A percentile compares a stretch with the other conserved stretches of the same genome.
phyloP scores from a whole-genome alignment of 2,329 filamentous ascomycete species.

The Penicillium hesseltinei region DNA sequence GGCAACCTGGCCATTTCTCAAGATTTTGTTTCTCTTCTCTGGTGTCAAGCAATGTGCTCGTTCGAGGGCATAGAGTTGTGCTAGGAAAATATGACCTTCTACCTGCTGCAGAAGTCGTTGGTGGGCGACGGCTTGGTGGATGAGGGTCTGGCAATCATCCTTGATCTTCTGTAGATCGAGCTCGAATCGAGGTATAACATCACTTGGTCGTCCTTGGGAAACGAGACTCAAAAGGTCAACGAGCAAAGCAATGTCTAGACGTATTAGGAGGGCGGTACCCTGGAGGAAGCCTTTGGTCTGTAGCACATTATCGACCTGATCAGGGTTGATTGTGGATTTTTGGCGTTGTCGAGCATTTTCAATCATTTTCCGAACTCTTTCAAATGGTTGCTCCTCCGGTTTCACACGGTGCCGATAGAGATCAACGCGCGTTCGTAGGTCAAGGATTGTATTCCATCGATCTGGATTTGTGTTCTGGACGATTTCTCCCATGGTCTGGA shows the following conservation, averaged over 20 bases:
- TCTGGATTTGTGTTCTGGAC: slow-evolving; percentile 21
- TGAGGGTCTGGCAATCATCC: slow-evolving; percentile 43
- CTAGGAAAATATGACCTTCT: slow-evolving; percentile 53
- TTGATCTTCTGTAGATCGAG: slow-evolving; percentile 37
- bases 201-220: slow-evolving; percentile 12
- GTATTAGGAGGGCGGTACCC: slow-evolving; percentile 47
- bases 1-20: slow-evolving; percentile 9
- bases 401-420: slow-evolving; percentile 34
- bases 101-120: slow-evolving; percentile 46
- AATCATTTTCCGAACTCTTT: slow-evolving; percentile 36
- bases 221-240: slow-evolving; percentile 41
- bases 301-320: slow-evolving; percentile 31
- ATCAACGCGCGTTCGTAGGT: slow-evolving; percentile 30
- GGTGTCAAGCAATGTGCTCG: slow-evolving; percentile 13
- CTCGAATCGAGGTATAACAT: not conserved
- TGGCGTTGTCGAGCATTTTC: slow-evolving; percentile 31
- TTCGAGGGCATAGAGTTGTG: slow-evolving; percentile 50
- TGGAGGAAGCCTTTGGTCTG: slow-evolving; percentile 43
- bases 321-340: slow-evolving; percentile 21
- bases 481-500: slow-evolving; percentile 23
- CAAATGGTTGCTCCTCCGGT: slow-evolving; percentile 41
- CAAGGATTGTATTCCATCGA: slow-evolving; percentile 26
- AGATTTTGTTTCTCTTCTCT: not conserved
- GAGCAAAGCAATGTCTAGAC: slow-evolving; percentile 51
- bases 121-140: slow-evolving; percentile 37